Conservation (phyloP, 371 early-diverging fungal species). For the Conidiobolus coronatus region DNA sequence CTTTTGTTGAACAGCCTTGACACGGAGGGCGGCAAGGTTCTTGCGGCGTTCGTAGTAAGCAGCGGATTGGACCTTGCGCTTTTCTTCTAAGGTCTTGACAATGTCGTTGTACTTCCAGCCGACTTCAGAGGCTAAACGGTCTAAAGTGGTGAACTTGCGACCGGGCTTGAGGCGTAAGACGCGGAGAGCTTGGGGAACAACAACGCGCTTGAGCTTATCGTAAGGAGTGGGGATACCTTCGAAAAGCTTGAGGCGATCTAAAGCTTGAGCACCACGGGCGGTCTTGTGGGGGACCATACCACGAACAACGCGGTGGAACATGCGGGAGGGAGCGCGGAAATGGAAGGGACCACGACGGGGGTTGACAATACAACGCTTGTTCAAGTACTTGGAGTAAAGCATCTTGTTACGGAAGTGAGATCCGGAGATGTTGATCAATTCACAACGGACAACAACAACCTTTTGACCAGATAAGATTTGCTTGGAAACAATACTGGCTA, state of each 20-base stretch:
- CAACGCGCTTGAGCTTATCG: conserved; percentile 88
- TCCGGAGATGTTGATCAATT: conserved; percentile 94
- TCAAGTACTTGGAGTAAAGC: conserved; percentile 91
- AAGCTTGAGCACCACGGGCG: conserved; percentile 90
- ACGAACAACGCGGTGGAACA: conserved; percentile 93
- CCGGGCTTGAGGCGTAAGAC: conserved; percentile 90
- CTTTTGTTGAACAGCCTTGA: conserved; percentile 30
- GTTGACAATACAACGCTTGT: conserved; percentile 98
- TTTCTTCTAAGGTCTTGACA: conserved; percentile 85
- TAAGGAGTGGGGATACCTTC: conserved; percentile 98
- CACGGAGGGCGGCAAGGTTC: conserved; percentile 28
- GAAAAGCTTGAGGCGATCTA: conserved; percentile 93
- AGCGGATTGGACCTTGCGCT: conserved; percentile 85
- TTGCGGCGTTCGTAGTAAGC: conserved; percentile 87
- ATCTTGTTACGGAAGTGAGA: conserved; percentile 98
- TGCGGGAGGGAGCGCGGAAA: conserved; percentile 94
- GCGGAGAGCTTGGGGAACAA: conserved; percentile 92
- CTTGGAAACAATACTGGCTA: conserved; percentile 97
- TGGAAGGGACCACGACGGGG: conserved; percentile 98
- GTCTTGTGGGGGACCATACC: conserved; percentile 99
- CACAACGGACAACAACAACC: conserved; percentile 94
- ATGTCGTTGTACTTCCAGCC: conserved; percentile 99
- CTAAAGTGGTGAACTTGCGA: conserved; percentile 90
- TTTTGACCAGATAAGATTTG: conserved; percentile 94
- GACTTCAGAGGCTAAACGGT: conserved; percentile 85